Evolutionary conservation across 768 basidiomycete genomes (phyloP), one percentile per base, ranked within the genome.

Genomic region (Leccinum pellstonianum): DNA sequence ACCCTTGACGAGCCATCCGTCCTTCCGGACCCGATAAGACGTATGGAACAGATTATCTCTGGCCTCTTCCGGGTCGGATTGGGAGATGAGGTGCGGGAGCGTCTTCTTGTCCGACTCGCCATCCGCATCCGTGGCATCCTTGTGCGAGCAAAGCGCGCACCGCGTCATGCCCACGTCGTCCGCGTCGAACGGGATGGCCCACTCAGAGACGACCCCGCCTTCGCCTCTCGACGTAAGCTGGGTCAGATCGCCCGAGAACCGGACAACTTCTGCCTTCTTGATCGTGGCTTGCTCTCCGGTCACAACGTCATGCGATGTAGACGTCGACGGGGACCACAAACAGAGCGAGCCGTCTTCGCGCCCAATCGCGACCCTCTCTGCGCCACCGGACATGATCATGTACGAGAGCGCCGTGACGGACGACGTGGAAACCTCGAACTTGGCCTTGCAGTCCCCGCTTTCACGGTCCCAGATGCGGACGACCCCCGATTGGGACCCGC

Each of bases 381-480:
- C 19, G 5, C 52, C 51, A 23, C 54, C 47, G 25, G 55, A 33
- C 0, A 33, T 7, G 27, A 29, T 29, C 15, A 50, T 25, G 29
- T 59, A 63, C n/a, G 56, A 61, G 21, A 71, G 54, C 10, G 67
- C 58, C 14, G 64, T 70, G 31, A 71, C 70, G 48, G 4, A 38
- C 3, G 59, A 59, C 4, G 59, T 51, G 35, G 57, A 52, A 1
- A 0, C 47, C 8, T 9, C 57, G 2, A 62, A 53, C n/a, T 41
- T 57, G 29, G 63, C 54, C 46, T 58, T 57, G 50, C 58, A 66
- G 15, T 43, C 15, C 4, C 70, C 66, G 21, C 55, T 66, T 0
- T 47, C 27, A 12, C 54, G 62, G 46, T 69, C 64, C 70, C 67
- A 73, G 17, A 73, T 17, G 0, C 37, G 59, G 8, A 73, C 62